phyloP scores from a whole-genome alignment of 768 basidiomycete species.

The Galerina marginata region DNA sequence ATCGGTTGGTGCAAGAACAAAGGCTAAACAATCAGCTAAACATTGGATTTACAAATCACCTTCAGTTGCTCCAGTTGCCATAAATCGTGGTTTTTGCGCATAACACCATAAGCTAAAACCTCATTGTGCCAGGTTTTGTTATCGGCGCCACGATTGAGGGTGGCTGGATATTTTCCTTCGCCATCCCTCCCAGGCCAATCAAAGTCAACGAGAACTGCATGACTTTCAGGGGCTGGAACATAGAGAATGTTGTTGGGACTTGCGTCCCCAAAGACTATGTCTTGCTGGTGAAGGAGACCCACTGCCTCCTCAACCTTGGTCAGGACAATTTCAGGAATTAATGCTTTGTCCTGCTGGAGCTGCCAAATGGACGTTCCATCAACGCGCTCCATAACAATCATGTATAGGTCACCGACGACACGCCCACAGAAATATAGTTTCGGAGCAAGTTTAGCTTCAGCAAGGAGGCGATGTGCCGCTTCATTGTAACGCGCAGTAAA shows the following conservation, averaged over 20 bases:
- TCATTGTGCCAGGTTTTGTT: conserved; percentile 14
- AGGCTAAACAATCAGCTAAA: no score
- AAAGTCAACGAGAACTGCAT: conserved; percentile 30
- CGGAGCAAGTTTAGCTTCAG: conserved; percentile 20
- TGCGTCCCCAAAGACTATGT: conserved; percentile 35
- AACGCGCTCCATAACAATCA: conserved; percentile 26
- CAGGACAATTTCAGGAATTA: not conserved
- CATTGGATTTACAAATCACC: no score
- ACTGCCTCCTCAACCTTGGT: conserved; percentile 12
- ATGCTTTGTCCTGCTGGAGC: conserved; percentile 29
- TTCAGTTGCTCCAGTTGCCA: no score
- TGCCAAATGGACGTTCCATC: conserved; percentile 19
- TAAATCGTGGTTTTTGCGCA: not conserved
- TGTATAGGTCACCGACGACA: conserved; percentile 24
- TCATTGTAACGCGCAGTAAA: conserved; percentile 25
- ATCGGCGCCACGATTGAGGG: conserved; percentile 13
- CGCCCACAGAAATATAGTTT: conserved; percentile 21
- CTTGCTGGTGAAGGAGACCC: conserved; percentile 18
- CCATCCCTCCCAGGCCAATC: conserved; percentile 31
- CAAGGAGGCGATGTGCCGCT: conserved; percentile 22
- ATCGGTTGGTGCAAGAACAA: no score
- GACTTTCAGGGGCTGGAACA: not conserved
- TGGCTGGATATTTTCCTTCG: conserved; percentile 28
- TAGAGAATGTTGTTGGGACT: conserved; percentile 26
- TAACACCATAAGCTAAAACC: conserved; percentile 20